Evolutionary conservation across 2,329 filamentous ascomycete species (phyloP), one percentile per base, ranked within the genome.

Genomic region (Dactylellina leptospora): DNA sequence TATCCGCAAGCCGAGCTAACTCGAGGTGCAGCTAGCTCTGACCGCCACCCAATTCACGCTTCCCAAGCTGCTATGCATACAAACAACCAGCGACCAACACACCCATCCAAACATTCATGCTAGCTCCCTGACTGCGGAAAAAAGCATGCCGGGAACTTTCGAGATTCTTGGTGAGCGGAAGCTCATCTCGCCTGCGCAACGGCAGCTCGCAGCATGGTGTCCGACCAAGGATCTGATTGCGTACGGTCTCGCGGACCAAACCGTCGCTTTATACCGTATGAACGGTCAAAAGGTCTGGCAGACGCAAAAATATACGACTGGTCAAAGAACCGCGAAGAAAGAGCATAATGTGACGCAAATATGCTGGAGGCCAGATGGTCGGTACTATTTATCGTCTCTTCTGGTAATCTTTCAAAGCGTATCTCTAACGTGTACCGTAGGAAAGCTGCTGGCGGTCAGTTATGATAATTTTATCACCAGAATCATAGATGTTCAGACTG

Each of bases 211-310:
- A 56, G 70, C 74, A 36, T 77, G 76, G 76, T 76, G 76, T 63
- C 76, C 76, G 9, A 74, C 73, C 13, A 75, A 76, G 50, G 76
- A 77, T 40, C 59, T 77, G 10, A 75, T 77, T 33, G 76, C 74
- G 23, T 60, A 76, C 28, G 73, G 75, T 16, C 74, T 75, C 25
- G 74, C 69, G 1, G 75, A 76, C 53, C 74, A 77, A 25, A 77
- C 73, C 50, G 75, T 77, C 20, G 66, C 74, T 2, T 60, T 77
- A 30, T 77, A 77, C 45, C 74, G 76, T 11, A 77, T 77, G 74
- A 77, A 77, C 40, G 76, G 76, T 3, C 76, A 77, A 61, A 75
- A 75, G 28, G 76, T 77, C 16, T 77, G 76, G 76, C 60, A 66
- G 55, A 73, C 62, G 4, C 69, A 47, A 25, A 73, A 73, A 30